These are phyloP conservation scores for Quercus bicolor DNA, from an alignment of 306 rosid genomes.

Conservation along the genomic window DNA sequence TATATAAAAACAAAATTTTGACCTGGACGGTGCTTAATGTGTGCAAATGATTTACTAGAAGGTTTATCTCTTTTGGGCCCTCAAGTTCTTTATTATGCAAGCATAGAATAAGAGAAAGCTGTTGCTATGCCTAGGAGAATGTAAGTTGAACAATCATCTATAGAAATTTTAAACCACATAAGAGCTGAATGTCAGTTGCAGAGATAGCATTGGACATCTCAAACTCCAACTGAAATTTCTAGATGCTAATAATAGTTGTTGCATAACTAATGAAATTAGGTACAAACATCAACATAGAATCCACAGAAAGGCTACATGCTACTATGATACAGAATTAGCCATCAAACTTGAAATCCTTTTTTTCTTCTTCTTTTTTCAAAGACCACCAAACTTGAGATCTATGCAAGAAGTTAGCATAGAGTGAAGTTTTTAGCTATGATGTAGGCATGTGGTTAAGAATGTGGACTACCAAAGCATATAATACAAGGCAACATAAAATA, in stretches of 20 bases:
- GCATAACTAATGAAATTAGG: background rate
- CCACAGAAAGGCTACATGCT: background rate
- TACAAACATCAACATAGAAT: background rate
- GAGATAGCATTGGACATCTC: background rate
- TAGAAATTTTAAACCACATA: background rate
- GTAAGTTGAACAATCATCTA: background rate
- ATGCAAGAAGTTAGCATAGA: background rate
- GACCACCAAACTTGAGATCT: background rate
- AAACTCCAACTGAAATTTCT: background rate
- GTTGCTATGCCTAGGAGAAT: background rate
- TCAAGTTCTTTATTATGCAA: background rate
- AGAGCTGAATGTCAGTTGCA: background rate
- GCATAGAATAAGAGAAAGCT: background rate
- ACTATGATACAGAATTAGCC: background rate
- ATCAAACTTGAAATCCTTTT: slow-evolving; percentile 1
- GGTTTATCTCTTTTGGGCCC: background rate
- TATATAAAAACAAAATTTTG: background rate
- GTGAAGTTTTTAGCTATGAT: background rate
- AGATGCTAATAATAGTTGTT: background rate
- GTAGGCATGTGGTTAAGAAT: background rate
- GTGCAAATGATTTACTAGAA: background rate
- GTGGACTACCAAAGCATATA: background rate
- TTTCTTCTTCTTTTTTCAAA: too few species aligned
- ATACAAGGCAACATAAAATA: slow-evolving; percentile 14
- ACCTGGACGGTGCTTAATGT: background rate